These are phyloP conservation scores for Xanthoconium separans DNA, from an alignment of 1,284 basidiomycete species.

Conservation along the genomic window DNA sequence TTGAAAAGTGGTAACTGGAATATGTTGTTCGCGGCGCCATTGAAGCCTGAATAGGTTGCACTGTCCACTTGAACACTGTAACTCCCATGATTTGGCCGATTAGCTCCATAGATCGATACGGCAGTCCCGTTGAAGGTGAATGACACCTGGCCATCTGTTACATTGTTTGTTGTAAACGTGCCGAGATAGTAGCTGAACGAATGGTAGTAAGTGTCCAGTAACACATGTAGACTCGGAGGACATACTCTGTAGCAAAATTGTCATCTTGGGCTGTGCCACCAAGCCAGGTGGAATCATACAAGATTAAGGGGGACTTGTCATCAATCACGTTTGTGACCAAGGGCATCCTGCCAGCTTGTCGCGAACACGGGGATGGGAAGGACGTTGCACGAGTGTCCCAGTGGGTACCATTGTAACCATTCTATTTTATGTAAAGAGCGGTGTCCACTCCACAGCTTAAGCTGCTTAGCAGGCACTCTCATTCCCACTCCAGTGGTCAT, in stretches of 20 bases:
- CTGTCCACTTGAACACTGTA: constrained; percentile 35
- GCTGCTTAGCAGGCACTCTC: no score
- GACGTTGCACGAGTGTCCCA: no score
- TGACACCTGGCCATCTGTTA: constrained; percentile 22
- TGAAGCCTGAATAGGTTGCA: constrained; percentile 7
- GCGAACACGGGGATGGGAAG: not conserved
- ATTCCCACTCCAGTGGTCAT: no score
- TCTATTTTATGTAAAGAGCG: not conserved
- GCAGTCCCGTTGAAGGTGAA: constrained; percentile 39
- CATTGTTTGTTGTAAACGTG: constrained; percentile 34
- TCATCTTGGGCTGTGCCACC: constrained; percentile 18
- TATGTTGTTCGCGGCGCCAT: constrained; percentile 10
- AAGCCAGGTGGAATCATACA: constrained; percentile 27
- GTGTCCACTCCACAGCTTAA: no score
- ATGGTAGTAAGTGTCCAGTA: not conserved
- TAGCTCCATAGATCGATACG: constrained; percentile 36
- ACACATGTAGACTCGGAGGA: not conserved
- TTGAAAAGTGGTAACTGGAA: constrained; percentile 34
- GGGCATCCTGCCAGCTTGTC: constrained; percentile 19
- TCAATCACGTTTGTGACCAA: constrained; percentile 26
- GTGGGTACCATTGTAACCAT: no score
- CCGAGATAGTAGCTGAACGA: constrained; percentile 28
- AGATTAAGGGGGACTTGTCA: constrained; percentile 33
- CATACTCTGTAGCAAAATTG: constrained; percentile 17
- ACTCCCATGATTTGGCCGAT: constrained; percentile 32